Evolutionary conservation across 1,284 basidiomycete species (phyloP).

Genomic region (Trichosporon asahii): DNA sequence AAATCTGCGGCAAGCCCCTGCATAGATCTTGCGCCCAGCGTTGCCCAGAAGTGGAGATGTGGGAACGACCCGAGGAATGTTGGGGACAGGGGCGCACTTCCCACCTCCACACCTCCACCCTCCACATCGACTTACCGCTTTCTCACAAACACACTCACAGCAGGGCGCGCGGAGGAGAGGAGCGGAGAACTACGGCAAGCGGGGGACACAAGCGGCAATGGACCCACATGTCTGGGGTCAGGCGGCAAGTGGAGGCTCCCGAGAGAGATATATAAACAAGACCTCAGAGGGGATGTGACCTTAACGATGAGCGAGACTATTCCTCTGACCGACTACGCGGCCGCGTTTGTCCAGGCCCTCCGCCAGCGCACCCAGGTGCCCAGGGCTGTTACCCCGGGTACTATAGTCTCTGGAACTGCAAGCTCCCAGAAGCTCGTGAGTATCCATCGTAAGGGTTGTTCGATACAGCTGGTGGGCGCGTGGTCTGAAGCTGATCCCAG

Average conservation of each 20-base stretch:
- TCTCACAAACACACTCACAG: not conserved
- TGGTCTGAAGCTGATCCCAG: not conserved
- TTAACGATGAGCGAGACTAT: constrained; percentile 5
- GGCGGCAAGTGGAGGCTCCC: not conserved
- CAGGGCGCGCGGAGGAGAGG: no score
- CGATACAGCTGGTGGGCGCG: no score
- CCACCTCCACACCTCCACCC: not conserved
- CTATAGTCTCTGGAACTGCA: not conserved
- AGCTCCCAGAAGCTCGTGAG: constrained; percentile 1
- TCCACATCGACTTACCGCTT: not conserved
- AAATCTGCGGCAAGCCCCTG: not conserved
- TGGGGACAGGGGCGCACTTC: not conserved
- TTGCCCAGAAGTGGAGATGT: not conserved
- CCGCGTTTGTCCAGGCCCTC: not conserved
- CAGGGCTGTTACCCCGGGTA: not conserved
- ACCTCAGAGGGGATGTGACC: not conserved
- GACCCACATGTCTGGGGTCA: not conserved
- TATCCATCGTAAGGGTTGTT: not conserved
- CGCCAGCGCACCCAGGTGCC: not conserved
- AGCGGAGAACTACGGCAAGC: not conserved
- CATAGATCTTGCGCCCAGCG: not conserved
- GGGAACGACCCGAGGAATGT: not conserved
- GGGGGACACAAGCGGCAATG: not conserved
- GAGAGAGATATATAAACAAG: not conserved
- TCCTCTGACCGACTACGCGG: constrained; percentile 9